Base-by-base conservation (phyloP, 345 rosid species). In the Heritiera littoralis region DNA sequence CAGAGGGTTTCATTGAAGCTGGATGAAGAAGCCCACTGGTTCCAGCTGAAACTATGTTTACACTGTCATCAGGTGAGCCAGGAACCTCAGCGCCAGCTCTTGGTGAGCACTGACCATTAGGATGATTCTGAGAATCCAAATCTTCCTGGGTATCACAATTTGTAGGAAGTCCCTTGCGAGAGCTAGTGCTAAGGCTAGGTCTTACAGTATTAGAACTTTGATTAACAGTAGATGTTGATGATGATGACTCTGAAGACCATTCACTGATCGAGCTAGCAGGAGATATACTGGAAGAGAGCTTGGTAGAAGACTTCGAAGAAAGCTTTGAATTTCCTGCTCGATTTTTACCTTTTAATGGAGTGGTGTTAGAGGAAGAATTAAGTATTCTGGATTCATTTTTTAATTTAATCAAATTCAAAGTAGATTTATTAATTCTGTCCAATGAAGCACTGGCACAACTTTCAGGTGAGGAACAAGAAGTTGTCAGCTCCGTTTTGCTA, bases 241-340 rank as follows among this genome's bases (percentile, higher is more conserved):
- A 84, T 2, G 80, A 61, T 63, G 91, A 90, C 70, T 78, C 91
- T 45, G 89, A 85, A 69, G 98, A 91, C 93, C 90, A 84, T 85
- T 94, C 97, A 85, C 91, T 88, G 77, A 88, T 83, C 82, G 98
- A 86, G 89, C 93, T 94, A 77, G 92, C 83, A 78, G 92, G 87
- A 72, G 93, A 89, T 79, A 79, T 78, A 80, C 76, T 86, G 64
- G 91, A 84, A 63, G 97, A 83, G 40, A 74, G 84, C 80, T 85
- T 89, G 78, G 81, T 77, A 30, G 80, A 72, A 80, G 90, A 82
- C 82, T 77, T 85, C 82, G 88, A 74, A 85, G 91, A 78, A 72
- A 81, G 61, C 72, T 73, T 80, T 9, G 90, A 74, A 77, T 60
- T 81, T 46, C 80, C 80, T 18, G 92, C 54, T 75, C 80, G 87